Base-by-base conservation (phyloP, 2,329 filamentous ascomycete species). In the Xylariaceae sp. region DNA sequence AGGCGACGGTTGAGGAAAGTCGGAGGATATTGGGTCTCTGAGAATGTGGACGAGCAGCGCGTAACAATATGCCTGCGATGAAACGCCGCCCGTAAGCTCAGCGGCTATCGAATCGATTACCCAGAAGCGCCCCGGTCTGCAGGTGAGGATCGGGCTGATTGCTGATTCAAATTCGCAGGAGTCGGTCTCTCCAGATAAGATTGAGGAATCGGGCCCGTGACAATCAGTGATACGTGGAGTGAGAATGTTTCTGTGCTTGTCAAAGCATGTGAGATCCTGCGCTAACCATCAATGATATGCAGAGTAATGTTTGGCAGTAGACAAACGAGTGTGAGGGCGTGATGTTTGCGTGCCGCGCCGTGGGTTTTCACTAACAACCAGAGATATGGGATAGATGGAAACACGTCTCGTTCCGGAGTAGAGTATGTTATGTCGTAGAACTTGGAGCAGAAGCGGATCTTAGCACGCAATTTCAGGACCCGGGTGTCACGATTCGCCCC, bases 381-480 rank as follows among this genome's bases (percentile, higher is more conserved):
- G 5, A 50, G 64, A 64, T 64, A 60, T 66, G 64, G 66, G 63
- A 66, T 63, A 61, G 66, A 63, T 66, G 67, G 72, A 73, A 73
- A 69, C 67, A 66, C 66, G 23, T 58, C 61, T 55, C 66, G 62
- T 69, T 64, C 67, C 73, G 72, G 72, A 69, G 72, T 67, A 60
- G 72, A 69, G 72, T 68, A 60, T 61, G 67, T 67, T 64, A 72
- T 74, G 74, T 77, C 73, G 74, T 68, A 73, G 70, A 30, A 30
- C 23, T 30, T 67, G 62, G 66, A 60, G 60, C 61, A 57, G 67
- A 68, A 62, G 61, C 63, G 62, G 59, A 64, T 62, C 62, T 65
- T 61, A 60, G 64, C 58, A 67, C 62, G 64, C 62, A 61, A 58
- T 30, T 30, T 57, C 51, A 61, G 52, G 48, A 62, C 63, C 54